Conservation (phyloP, 2,329 filamentous ascomycete genomes). For the Cladosporium sp. region DNA sequence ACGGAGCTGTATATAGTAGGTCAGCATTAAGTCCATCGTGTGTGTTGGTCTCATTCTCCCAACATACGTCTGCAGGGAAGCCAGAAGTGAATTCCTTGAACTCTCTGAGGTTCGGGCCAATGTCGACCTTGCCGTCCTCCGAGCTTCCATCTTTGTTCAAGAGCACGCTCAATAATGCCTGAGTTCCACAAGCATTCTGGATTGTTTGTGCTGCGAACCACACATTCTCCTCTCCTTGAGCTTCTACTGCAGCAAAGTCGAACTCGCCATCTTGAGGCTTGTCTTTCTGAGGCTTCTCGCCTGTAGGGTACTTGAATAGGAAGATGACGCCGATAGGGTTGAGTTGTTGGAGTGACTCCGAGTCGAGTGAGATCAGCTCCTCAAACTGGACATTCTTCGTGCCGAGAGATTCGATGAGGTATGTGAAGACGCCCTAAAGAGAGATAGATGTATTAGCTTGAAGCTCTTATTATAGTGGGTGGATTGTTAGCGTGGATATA, state of each 20-base stretch:
- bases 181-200: slow-evolving; percentile 96
- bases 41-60: neutral
- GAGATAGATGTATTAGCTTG: slow-evolving; percentile 6
- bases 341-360: slow-evolving; percentile 68
- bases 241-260: slow-evolving; percentile 66
- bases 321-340: slow-evolving; percentile 77
- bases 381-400: slow-evolving; percentile 95
- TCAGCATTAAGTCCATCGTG: neutral
- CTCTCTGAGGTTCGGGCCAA: slow-evolving; percentile 68
- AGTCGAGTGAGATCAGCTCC: slow-evolving; percentile 86
- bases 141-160: slow-evolving; percentile 65
- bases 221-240: slow-evolving; percentile 45
- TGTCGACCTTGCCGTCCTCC: slow-evolving; percentile 61
- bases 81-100: slow-evolving; percentile 88
- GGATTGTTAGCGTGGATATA: slow-evolving; percentile 25
- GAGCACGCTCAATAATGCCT: slow-evolving; percentile 87
- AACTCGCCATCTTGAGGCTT: slow-evolving; percentile 78
- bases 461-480: neutral
- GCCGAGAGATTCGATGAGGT: slow-evolving; percentile 86
- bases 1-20: slow-evolving; percentile 52
- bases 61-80: slow-evolving; percentile 62
- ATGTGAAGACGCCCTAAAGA: slow-evolving; percentile 92
- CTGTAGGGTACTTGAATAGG: slow-evolving; percentile 92
- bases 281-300: slow-evolving; percentile 59
- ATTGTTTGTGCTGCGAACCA: slow-evolving; percentile 98